A percentile compares a stretch with the other conserved stretches of the same genome.
phyloP scores from a whole-genome alignment of 2,329 filamentous ascomycete species.

The Sarocladium strictum region DNA sequence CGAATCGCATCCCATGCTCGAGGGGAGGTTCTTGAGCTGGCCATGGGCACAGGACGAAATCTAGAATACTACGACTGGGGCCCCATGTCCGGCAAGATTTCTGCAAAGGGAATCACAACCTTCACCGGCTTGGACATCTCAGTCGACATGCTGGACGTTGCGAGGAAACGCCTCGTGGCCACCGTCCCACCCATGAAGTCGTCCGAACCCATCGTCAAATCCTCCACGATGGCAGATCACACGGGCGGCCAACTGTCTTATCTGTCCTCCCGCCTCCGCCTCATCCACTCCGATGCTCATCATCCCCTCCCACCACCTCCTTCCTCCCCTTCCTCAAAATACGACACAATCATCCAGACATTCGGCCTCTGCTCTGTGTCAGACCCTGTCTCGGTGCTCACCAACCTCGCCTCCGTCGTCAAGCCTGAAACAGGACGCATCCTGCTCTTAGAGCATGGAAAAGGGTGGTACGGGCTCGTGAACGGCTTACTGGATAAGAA shows the following conservation, averaged over 20 bases:
- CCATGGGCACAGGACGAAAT: conserved; percentile 58
- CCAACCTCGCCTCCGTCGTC: conserved; percentile 45
- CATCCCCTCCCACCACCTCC: conserved; percentile 33
- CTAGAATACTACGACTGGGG: conserved; percentile 54
- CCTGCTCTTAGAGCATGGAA: conserved; percentile 57
- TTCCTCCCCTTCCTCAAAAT: conserved; percentile 36
- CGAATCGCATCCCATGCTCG: conserved; percentile 40
- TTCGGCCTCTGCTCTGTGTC: conserved; percentile 60
- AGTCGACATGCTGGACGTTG: conserved; percentile 53
- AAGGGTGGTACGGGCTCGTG: conserved; percentile 46
- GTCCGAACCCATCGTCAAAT: conserved; percentile 24
- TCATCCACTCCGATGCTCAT: conserved; percentile 44
- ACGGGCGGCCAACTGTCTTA: conserved; percentile 32
- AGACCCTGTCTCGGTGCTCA: conserved; percentile 47
- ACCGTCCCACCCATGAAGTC: conserved; percentile 32
- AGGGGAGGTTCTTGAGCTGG: conserved; percentile 57
- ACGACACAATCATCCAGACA: conserved; percentile 59
- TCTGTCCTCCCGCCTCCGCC: conserved; percentile 35
- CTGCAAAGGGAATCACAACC: conserved; percentile 34
- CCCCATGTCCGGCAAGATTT: conserved; percentile 21
- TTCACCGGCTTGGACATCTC: conserved; percentile 60
- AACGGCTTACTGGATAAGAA: conserved; percentile 51
- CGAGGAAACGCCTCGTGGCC: conserved; percentile 44
- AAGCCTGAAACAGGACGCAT: conserved; percentile 53
- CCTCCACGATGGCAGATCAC: conserved; percentile 26